These are phyloP conservation scores for Cladosporium sp. DNA, from an alignment of 2,329 filamentous ascomycete genomes.

Conservation along the genomic window DNA sequence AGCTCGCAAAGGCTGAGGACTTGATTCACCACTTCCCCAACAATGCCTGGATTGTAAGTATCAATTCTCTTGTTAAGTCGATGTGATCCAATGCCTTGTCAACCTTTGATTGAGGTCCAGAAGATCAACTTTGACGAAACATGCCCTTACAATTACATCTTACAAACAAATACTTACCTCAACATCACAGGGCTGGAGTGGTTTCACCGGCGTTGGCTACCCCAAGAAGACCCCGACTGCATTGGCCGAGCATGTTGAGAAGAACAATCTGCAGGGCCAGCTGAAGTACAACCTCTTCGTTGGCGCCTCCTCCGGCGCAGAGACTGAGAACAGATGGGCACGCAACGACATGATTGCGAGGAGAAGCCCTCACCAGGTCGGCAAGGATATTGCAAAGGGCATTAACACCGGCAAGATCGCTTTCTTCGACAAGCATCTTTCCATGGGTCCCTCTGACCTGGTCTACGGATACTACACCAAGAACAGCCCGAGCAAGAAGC, in stretches of 20 bases:
- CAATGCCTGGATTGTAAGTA: conserved; percentile 20
- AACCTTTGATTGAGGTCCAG: no score
- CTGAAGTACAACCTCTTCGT: conserved; percentile 84
- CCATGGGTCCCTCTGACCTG: conserved; percentile 84
- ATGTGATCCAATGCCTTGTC: no score
- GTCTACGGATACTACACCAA: conserved; percentile 75
- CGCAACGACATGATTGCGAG: conserved; percentile 83
- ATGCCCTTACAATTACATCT: background rate
- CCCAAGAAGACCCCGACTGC: conserved; percentile 74
- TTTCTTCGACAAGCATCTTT: conserved; percentile 91
- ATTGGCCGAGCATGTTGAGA: conserved; percentile 82
- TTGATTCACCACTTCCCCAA: conserved; percentile 76
- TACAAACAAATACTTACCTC: background rate
- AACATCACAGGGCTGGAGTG: conserved; percentile 63
- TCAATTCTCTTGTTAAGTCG: background rate
- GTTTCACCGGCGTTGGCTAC: conserved; percentile 71
- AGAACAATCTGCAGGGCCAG: conserved; percentile 77
- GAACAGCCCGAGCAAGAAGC: conserved; percentile 64
- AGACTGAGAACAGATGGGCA: conserved; percentile 93
- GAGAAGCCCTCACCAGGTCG: conserved; percentile 79
- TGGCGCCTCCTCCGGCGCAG: conserved; percentile 80
- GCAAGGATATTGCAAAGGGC: conserved; percentile 83
- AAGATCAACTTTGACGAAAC: background rate
- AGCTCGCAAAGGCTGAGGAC: conserved; percentile 74
- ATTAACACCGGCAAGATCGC: conserved; percentile 86